These are phyloP conservation scores for Myxozyma neotropica DNA, from an alignment of 805 yeast genomes.

Conservation along the genomic window DNA sequence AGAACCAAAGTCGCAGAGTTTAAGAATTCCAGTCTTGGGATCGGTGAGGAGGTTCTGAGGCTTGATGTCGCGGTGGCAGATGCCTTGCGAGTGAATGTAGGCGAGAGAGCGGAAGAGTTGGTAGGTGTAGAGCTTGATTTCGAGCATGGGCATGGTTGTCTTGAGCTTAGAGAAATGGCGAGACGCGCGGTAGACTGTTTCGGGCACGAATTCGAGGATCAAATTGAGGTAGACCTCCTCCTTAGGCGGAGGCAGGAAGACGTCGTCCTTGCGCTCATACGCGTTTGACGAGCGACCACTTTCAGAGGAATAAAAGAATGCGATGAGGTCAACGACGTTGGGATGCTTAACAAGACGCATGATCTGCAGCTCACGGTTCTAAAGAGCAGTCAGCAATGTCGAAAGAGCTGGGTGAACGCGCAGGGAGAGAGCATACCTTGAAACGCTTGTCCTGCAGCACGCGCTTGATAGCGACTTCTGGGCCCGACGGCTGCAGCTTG, in stretches of 20 bases:
- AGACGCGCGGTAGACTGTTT: constrained; percentile 86
- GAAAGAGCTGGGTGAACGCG: background rate
- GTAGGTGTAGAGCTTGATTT: constrained; percentile 84
- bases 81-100: constrained; percentile 67
- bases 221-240: constrained; percentile 85
- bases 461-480: constrained; percentile 87
- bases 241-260: constrained; percentile 53
- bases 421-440: constrained; percentile 53
- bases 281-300: constrained; percentile 20
- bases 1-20: constrained; percentile 94
- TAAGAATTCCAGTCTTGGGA: constrained; percentile 80
- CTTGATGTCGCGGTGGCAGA: constrained; percentile 91
- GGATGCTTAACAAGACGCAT: constrained; percentile 88
- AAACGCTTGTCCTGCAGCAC: constrained; percentile 95
- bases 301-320: constrained; percentile 73
- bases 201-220: constrained; percentile 93
- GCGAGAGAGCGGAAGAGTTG: constrained; percentile 76
- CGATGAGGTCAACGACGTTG: constrained; percentile 83
- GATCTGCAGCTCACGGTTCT: constrained; percentile 93
- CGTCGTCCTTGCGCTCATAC: constrained; percentile 23
- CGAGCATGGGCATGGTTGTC: constrained; percentile 82
- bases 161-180: constrained; percentile 64
- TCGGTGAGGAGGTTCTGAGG: constrained; percentile 88
- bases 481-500: constrained; percentile 68
- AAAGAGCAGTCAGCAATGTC: constrained; percentile 39